Evolutionary conservation across 805 yeast genomes (phyloP), one percentile per base, ranked within the genome.

Genomic region (Yueomyces sinensis): DNA sequence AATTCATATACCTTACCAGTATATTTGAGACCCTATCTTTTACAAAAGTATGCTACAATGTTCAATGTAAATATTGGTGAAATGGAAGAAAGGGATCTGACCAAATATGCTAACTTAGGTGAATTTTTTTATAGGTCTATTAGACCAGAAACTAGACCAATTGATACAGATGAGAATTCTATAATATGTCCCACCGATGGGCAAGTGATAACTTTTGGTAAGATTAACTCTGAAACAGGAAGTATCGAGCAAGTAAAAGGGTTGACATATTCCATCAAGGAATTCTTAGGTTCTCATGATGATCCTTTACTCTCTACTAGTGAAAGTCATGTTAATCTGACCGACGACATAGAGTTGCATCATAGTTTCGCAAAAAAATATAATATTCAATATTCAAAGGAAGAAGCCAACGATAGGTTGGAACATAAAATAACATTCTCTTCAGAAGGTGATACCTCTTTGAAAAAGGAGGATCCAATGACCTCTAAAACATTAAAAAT

Each of bases 191-290:
- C 99, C 3, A 76, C 95, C 38, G 99, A 91, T 58, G 99, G 99
- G 17, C 77, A 72, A 43, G 79, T 91, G 14, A 62, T 91, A 39
- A 87, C 83, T 47, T 70, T 83, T 39, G 99, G 99, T 17, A 64
- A 72, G 22, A 73, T 82, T 28, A 64, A 66, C 34, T 47, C 58
- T 4, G 74, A 73, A 35, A 70, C 79, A 45, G 95, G 95, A 24
- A 82, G 81, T 44, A 84, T 91, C 40, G 97, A 91, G 56, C 97
- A 89, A 57, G 97, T 91, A 29, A 91, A 91, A 61, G 98, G 98
- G 6, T 73, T 91, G 74, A 83, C 93, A 1, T 91, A 91, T 56
- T 77, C 94, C 2, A 69, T 91, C 13, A 89, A 82, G 44, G 87
- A 93, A 9, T 70, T 91, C 36, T 66, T 91, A 31, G 99, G 99